Conservation (phyloP, 2,329 filamentous ascomycete species). For the Fusarium sulawesiense region DNA sequence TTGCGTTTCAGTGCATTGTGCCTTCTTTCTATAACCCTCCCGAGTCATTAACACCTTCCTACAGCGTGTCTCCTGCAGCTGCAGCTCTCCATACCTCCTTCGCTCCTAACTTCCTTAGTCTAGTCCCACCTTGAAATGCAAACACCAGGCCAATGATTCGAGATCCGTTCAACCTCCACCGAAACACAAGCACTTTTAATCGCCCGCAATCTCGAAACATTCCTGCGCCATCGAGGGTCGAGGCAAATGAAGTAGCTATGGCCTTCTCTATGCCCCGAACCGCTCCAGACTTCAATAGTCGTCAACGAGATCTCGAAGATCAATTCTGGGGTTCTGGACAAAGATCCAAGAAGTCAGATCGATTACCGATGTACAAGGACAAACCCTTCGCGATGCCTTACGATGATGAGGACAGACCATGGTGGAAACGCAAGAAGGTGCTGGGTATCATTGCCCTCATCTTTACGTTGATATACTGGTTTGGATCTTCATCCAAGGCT, state of each 20-base stretch:
- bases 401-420: constrained; percentile 64
- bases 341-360: constrained; percentile 51
- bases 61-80: neutral
- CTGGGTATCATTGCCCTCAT: constrained; percentile 64
- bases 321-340: constrained; percentile 68
- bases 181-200: constrained; percentile 59
- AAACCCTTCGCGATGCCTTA: constrained; percentile 81
- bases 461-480: constrained; percentile 74
- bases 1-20: constrained; percentile 2
- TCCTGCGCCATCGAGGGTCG: constrained; percentile 61
- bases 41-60: constrained; percentile 2
- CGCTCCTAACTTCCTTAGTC: constrained; percentile 1
- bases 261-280: constrained; percentile 75
- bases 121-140: constrained; percentile 45
- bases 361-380: constrained; percentile 96
- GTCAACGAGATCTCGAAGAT: constrained; percentile 74
- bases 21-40: neutral
- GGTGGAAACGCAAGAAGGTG: constrained; percentile 73
- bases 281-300: constrained; percentile 74
- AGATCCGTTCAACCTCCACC: constrained; percentile 59
- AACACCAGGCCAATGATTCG: constrained; percentile 53
- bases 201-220: constrained; percentile 59
- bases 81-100: constrained; percentile 1
- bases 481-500: constrained; percentile 64
- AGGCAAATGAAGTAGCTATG: constrained; percentile 66